Percentiles rank a stretch among this genome's conserved stretches.
Evolutionary conservation across 352 stramenopile species (phyloP).

Genomic region (Phytophthora europaea): DNA sequence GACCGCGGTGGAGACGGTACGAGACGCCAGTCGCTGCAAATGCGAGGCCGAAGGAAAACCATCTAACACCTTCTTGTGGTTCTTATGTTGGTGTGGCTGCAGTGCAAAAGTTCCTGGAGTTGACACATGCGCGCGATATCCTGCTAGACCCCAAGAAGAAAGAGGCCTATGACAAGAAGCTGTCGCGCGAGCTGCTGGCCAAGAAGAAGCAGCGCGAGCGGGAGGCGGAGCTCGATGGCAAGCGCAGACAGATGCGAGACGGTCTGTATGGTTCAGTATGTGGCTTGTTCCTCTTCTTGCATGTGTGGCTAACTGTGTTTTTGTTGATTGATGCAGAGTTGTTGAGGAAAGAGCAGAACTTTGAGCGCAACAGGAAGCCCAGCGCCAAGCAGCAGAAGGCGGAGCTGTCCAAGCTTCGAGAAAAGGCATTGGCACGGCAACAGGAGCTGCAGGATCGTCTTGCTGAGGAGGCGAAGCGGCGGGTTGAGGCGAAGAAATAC

Average conservation of each 20-base stretch:
- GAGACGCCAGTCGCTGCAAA: not conserved
- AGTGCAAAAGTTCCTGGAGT: constrained; percentile 88
- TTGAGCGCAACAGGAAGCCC: constrained; percentile 50
- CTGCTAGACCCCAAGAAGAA: constrained; percentile 86
- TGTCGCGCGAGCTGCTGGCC: constrained; percentile 68
- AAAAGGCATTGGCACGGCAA: constrained; percentile 61
- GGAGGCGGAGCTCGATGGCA: constrained; percentile 63
- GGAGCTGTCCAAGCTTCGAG: constrained; percentile 66
- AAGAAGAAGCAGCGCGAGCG: constrained; percentile 79
- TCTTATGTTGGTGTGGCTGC: constrained; percentile 5
- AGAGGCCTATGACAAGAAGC: constrained; percentile 83
- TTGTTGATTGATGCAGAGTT: constrained; percentile 51
- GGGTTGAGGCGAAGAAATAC: constrained; percentile 45
- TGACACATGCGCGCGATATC: constrained; percentile 81
- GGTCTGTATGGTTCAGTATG: constrained; percentile 30
- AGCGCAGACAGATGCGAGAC: constrained; percentile 73
- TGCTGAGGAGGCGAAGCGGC: constrained; percentile 50
- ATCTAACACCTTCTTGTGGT: not conserved
- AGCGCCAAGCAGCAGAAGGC: constrained; percentile 42
- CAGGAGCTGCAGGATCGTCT: constrained; percentile 65
- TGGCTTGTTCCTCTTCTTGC: not conserved
- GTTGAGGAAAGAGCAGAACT: constrained; percentile 65
- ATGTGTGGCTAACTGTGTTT: not conserved
- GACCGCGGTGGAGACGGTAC: constrained; percentile 85
- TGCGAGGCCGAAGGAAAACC: not conserved